Percentiles rank a stretch among this genome's conserved stretches.
phyloP scores from a whole-genome alignment of 1,284 basidiomycete species.

The Pseudozyma hubeiensis region DNA sequence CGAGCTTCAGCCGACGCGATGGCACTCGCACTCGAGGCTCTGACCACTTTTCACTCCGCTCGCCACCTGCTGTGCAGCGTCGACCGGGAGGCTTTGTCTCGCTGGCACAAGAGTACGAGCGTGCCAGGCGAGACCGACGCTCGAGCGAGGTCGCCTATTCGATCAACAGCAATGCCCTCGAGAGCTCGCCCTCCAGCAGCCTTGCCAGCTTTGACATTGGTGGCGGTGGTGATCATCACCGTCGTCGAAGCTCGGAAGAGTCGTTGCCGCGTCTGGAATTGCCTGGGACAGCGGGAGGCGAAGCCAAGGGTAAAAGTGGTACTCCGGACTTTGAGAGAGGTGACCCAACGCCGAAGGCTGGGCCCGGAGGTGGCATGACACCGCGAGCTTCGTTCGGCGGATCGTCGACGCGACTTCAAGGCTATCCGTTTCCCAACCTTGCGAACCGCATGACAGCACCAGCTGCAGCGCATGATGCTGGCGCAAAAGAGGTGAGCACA shows the following conservation, averaged over 20 bases:
- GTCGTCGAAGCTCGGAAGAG: constrained; percentile 11
- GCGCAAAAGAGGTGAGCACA: neutral
- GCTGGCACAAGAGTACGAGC: constrained; percentile 46
- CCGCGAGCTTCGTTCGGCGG: constrained; percentile 25
- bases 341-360: constrained; percentile 36
- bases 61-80: constrained; percentile 39
- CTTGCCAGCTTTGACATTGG: constrained; percentile 27
- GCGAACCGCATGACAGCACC: constrained; percentile 8
- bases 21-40: constrained; percentile 6
- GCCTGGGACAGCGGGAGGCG: constrained; percentile 1
- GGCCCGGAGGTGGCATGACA: constrained; percentile 14
- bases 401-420: constrained; percentile 1
- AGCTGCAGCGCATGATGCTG: neutral
- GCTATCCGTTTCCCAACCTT: constrained; percentile 36
- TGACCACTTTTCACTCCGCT: constrained; percentile 18
- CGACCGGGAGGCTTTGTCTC: constrained; percentile 47
- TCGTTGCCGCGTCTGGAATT: constrained; percentile 12
- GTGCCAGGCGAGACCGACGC: constrained; percentile 21
- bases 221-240: neutral
- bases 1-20: constrained; percentile 21
- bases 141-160: constrained; percentile 34
- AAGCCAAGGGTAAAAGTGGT: neutral
- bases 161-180: constrained; percentile 38
- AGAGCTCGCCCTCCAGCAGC: constrained; percentile 40
- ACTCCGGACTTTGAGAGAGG: constrained; percentile 19